Base-by-base conservation (phyloP, 768 basidiomycete genomes). In the Bullera alba region DNA sequence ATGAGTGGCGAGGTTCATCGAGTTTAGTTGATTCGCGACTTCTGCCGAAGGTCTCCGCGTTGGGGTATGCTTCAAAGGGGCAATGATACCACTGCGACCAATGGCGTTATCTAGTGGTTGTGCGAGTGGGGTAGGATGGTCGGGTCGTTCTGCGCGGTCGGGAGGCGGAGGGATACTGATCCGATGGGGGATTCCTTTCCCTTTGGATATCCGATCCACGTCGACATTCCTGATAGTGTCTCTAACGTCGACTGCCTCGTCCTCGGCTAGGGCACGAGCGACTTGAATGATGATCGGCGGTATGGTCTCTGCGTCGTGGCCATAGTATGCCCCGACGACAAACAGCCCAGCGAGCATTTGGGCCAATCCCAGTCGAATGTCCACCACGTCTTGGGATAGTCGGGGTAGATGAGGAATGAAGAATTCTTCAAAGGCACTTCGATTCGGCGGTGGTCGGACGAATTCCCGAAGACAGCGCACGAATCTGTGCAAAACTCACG, bases 331-430 rank as follows among this genome's bases (percentile, higher is more conserved):
- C 6, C 67, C 50, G 16, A 48, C 42, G 2, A 50, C 63, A 21
- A 71, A 73, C 1, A 74, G 58, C 22, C 63, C 55, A 2, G 80
- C 80, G 35, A 83, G 72, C 39, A 88, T 78, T 42, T 89, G 79
- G n/a, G 91, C 84, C 2, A 89, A 78, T 5, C 82, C 85, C 50
- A 95, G 88, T 39, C 89, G 79, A 28, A 95, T 89, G 53, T 88
- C 90, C 44, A 86, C 77, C 12, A 93, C 82, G 29, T 96, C 92
- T 27, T 75, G 65, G 4, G 80, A 79, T 35, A 92, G 76, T 37
- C 67, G 61, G 23, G 76, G 71, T 17, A 92, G 71, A n/a, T 76
- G 73, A 50, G 76, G 69, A 74, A 87, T 79, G 53, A 82, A 70
- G 46, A 71, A 60, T 29, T 62, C 54, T 32, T 73, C 72, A 39